Base-by-base conservation (phyloP, 2,329 filamentous ascomycete genomes). In the Colletotrichum tropicale region DNA sequence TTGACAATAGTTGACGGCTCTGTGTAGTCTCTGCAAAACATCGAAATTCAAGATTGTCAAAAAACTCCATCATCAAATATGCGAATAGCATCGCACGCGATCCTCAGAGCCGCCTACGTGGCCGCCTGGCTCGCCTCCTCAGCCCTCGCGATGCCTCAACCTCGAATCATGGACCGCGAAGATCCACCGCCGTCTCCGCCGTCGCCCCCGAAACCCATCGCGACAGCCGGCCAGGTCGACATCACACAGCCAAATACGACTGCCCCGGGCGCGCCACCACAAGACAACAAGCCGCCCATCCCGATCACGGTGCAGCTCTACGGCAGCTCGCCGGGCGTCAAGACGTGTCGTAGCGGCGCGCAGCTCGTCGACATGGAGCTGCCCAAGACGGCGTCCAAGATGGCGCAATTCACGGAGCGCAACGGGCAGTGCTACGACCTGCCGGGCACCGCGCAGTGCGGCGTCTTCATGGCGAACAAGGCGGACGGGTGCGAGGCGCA, bases 371-470 rank as follows among this genome's bases (percentile, higher is more conserved):
- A 43, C 36, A 58, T 76, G 43, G 24, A 24, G 34, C 60, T 76
- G 13, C 74, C 74, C 21, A 12, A 16, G 7, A 66, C 68, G 38
- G 74, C 66, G 65, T 75, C 74, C 28, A 70, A 18, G 18, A 24
- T 61, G 52, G 60, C 74, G 7, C 38, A 15, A 4, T 70, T 75
- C 58, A 70, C 74, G 60, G 9, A 26, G 26, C 15, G 12, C 6
- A 30, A 70, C 24, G 74, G 74, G 28, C 74, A 76, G 66, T 76
- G 74, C 71, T 76, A 76, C 60, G 60, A 76, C 30, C 66, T 76
- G 26, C 60, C 71, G 3, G 66, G 52, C 24, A 70, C 66, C 6
- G 74, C 66, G 60, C 61, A 76, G 65, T 76, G 74, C 60, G 74
- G 70, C 18, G 26, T 76, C 21, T 76, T 76, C 52, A 38, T 55